Base-by-base conservation (phyloP, 2,329 filamentous ascomycete species). In the Dactylellina parvicollis region DNA sequence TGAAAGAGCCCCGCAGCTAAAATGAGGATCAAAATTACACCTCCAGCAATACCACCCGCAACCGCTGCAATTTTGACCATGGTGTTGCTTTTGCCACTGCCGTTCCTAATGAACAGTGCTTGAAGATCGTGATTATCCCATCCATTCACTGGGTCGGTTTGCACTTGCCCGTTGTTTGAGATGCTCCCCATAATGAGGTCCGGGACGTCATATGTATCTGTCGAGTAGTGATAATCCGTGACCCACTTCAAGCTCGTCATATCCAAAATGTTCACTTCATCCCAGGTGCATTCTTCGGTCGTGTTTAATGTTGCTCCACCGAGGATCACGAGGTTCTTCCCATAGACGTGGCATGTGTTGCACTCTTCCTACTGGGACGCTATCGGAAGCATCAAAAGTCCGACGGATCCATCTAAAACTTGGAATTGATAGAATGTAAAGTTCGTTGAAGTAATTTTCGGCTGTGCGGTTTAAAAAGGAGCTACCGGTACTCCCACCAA, bases 401-500 rank as follows among this genome's bases (percentile, higher is more conserved):
- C 20, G 18, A 5, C 60, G 69, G 8, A 73, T 66, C 69, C 69
- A 73, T 20, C 69, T 34, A 22, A 73, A 73, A 49, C 69, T 73
- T 4, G 69, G 69, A 14, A 73, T 42, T 4, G 69, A 73, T 24
- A 73, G 47, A 10, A 73, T 73, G 30, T 66, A 73, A 2, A 73
- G 40, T 18, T 73, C 69, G 18, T 73, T 61, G 24, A 54, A 66
- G 20, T 73, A 73, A 30, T 44, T 55, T 4, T 73, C 60, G n/a
- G 60, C 54, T 7, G 36, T 49, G 8, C 55, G 59, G 32, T 66
- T 56, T 20, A 73, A 46, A 26, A 73, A 61, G 1, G 69, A 73
- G 24, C 44, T 75, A 12, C 77, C 81, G 65, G 83, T 79, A 28
- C 79, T 79, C 5, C 84, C 84, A 16, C 84, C 84, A 62, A 85